These are phyloP conservation scores for Agaricus bisporus DNA, from an alignment of 768 basidiomycete species.

Conservation along the genomic window DNA sequence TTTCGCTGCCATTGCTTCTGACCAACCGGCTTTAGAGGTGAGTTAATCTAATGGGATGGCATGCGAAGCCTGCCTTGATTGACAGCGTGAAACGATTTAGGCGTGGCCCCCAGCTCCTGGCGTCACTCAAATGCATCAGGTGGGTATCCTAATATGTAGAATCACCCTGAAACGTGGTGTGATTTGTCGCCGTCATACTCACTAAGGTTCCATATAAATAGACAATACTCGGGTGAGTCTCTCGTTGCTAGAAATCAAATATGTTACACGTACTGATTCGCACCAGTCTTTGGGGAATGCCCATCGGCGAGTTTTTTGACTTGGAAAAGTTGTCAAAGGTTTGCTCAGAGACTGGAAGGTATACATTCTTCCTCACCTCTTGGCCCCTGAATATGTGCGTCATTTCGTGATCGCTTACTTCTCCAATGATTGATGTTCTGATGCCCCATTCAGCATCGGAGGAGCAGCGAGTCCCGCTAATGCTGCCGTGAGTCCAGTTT, in stretches of 20 bases:
- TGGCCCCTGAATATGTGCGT: slow-evolving; percentile 70
- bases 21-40: slow-evolving; percentile 63
- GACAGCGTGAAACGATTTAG: slow-evolving; percentile 10
- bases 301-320: slow-evolving; percentile 74
- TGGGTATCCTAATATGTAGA: slow-evolving; percentile 17
- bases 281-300: slow-evolving; percentile 64
- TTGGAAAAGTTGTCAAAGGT: slow-evolving; percentile 53
- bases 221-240: slow-evolving; percentile 54
- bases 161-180: not conserved
- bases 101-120: slow-evolving; percentile 48
- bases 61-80: not conserved
- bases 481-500: slow-evolving; percentile 46
- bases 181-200: not conserved
- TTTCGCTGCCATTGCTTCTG: slow-evolving; percentile 64
- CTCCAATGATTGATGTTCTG: not conserved
- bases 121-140: slow-evolving; percentile 47
- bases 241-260: not conserved
- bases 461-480: slow-evolving; percentile 69
- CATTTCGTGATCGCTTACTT: not conserved
- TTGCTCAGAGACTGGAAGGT: slow-evolving; percentile 52
- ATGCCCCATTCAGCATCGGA: slow-evolving; percentile 38
- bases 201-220: slow-evolving; percentile 16
- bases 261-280: no score
- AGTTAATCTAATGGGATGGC: not conserved
- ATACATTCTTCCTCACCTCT: slow-evolving; percentile 72